A percentile compares a stretch with the other conserved stretches of the same genome.
phyloP scores from a whole-genome alignment of 257 asterid species.

The Salvia rosmarinus region DNA sequence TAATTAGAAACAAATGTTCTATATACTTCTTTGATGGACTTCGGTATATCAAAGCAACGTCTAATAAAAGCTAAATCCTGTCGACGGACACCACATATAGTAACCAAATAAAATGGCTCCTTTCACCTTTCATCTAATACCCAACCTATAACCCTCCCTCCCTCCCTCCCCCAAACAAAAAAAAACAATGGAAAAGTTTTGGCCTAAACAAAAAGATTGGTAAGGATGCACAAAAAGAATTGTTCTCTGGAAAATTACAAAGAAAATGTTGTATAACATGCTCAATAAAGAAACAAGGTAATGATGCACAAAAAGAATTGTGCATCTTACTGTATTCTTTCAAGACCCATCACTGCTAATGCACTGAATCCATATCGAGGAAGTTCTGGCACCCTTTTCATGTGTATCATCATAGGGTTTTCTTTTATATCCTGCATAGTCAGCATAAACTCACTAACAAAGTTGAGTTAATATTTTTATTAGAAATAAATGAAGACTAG shows the following conservation, averaged over 20 bases:
- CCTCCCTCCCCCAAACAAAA: neutral
- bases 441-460: constrained; percentile 31
- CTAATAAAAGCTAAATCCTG: neutral
- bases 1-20: constrained; percentile 4
- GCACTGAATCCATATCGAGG: constrained; percentile 98
- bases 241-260: neutral
- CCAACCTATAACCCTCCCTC: neutral
- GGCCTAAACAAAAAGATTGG: neutral
- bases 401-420: constrained; percentile 93
- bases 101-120: constrained; percentile 6
- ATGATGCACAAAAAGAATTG: neutral
- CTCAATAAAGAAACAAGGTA: neutral
- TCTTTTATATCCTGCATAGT: constrained; percentile 81
- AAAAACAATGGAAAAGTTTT: neutral
- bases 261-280: neutral
- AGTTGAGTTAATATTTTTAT: constrained; percentile 15
- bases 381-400: constrained; percentile 89
- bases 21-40: neutral
- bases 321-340: constrained; percentile 73
- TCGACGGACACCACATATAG: neutral
- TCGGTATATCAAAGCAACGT: constrained; percentile 7
- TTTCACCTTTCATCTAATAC: neutral
- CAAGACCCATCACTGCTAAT: constrained; percentile 80
- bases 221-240: too few species aligned
- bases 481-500: neutral